Base-by-base conservation (phyloP, 2,329 filamentous ascomycete species). In the Teratosphaeria destructans region DNA sequence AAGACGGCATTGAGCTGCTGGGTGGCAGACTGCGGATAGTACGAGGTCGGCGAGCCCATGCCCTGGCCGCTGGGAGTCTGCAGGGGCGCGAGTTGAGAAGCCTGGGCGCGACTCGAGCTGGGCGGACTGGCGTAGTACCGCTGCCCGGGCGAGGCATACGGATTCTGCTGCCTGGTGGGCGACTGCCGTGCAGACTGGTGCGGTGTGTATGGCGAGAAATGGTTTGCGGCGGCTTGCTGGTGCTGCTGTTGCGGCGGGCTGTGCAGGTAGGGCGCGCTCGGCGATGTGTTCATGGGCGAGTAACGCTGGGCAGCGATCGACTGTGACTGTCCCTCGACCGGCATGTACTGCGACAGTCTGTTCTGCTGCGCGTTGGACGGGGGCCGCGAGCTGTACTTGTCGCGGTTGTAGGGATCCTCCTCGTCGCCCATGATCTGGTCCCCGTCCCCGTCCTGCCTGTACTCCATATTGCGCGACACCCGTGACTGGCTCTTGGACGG, bases 251-350 rank as follows among this genome's bases (percentile, higher is more conserved):
- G 84, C 63, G 79, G 83, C 72, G 79, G 88, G 76, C 69, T 66
- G 55, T 77, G 81, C 71, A 84, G 82, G 76, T 95, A 95, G 37
- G 90, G 86, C 59, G 89, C 87, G 37, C 87, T 85, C 49, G 91
- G 89, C 62, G 91, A 90, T 62, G 95, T 79, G 73, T 96, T 93
- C 92, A 96, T 96, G 64, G 93, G 94, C 54, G 93, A 97, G 76
- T 97, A 97, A 71, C 92, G 85, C 73, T 95, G 89, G 61, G 95
- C 89, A 61, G 91, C 89, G 60, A 90, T 90, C 56, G 89, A 82
- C 52, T 90, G 94, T 61, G 89, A 85, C 70, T 93, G 19, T 34
- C 55, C 57, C 49, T 71, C 65, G 11, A 67, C 59, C 55, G 70
- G 68, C 65, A 85, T 76, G 66, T 87, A 88, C 73, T 93, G 87